These are phyloP conservation scores for Serendipita sp. DNA, from an alignment of 768 basidiomycete species.

Conservation along the genomic window DNA sequence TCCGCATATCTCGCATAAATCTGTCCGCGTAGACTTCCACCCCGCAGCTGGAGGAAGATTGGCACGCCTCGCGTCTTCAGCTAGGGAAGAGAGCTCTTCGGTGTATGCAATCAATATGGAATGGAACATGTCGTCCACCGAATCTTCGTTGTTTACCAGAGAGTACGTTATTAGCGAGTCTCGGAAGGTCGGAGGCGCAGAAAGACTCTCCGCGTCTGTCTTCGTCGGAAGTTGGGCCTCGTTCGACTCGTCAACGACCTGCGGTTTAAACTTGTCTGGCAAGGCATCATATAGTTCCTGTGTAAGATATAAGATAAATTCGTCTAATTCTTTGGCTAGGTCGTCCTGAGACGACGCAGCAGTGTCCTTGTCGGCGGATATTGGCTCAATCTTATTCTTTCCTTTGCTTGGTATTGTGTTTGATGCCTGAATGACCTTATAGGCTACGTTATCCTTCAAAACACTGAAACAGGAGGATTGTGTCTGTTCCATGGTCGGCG, in stretches of 20 bases:
- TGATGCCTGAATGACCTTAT: background rate
- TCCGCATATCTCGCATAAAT: constrained; percentile 43
- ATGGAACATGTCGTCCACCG: constrained; percentile 25
- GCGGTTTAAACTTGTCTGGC: constrained; percentile 21
- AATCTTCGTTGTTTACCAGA: constrained; percentile 22
- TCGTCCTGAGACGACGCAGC: background rate
- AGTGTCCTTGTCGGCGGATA: background rate
- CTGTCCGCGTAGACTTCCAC: constrained; percentile 36
- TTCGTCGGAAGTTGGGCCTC: constrained; percentile 17
- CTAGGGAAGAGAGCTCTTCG: constrained; percentile 12
- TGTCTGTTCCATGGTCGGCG: background rate
- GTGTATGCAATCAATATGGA: constrained; percentile 28
- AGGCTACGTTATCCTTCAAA: background rate
- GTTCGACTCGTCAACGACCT: constrained; percentile 25
- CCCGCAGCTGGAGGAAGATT: constrained; percentile 26
- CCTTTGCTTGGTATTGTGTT: background rate
- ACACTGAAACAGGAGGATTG: background rate
- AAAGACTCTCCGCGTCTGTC: constrained; percentile 24
- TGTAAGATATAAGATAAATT: constrained; percentile 38
- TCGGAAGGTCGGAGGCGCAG: constrained; percentile 26
- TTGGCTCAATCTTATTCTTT: background rate
- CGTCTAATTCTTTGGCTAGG: constrained; percentile 26
- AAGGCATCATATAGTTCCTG: constrained; percentile 33
- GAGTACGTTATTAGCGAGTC: constrained; percentile 39
- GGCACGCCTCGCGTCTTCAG: background rate